phyloP scores from a whole-genome alignment of 2,329 filamentous ascomycete genomes.

The Acrocalymma vagum region DNA sequence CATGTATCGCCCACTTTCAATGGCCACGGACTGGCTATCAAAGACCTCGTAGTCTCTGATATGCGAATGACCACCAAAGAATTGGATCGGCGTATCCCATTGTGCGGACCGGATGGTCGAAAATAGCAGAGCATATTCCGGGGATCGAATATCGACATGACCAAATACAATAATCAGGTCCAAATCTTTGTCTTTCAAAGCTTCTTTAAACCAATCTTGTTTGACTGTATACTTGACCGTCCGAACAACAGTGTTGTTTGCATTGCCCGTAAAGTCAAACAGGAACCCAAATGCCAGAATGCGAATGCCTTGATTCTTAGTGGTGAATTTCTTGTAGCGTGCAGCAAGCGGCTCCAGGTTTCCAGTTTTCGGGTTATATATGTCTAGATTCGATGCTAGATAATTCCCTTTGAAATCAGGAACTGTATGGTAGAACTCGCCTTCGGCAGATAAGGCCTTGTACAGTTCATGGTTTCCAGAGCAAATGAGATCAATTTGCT shows the following conservation, averaged over 20 bases:
- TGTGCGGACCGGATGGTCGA: constrained; percentile 78
- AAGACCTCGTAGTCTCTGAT: constrained; percentile 85
- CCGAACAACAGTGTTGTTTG: constrained; percentile 88
- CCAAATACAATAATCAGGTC: constrained; percentile 89
- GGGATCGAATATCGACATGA: constrained; percentile 83
- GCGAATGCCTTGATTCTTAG: constrained; percentile 84
- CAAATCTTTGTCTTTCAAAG: constrained; percentile 78
- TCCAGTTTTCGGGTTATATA: constrained; percentile 76
- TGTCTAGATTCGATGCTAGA: constrained; percentile 91
- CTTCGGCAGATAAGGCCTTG: constrained; percentile 76
- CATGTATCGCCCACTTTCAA: constrained; percentile 91
- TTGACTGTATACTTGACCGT: constrained; percentile 81
- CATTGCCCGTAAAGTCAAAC: constrained; percentile 91
- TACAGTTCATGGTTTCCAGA: constrained; percentile 97
- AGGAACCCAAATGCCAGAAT: constrained; percentile 93
- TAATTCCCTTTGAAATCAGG: constrained; percentile 84
- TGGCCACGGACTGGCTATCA: constrained; percentile 77
- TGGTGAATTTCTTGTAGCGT: constrained; percentile 88
- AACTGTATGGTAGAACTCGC: constrained; percentile 81
- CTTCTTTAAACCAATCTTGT: constrained; percentile 87
- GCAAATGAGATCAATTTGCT: constrained; percentile 83
- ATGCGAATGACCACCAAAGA: constrained; percentile 91
- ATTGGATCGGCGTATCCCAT: constrained; percentile 85
- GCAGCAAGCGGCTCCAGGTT: constrained; percentile 78
- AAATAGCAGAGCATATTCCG: constrained; percentile 81